These are phyloP conservation scores for Stachybotrys chartarum DNA, from an alignment of 2,329 filamentous ascomycete genomes.

Conservation along the genomic window DNA sequence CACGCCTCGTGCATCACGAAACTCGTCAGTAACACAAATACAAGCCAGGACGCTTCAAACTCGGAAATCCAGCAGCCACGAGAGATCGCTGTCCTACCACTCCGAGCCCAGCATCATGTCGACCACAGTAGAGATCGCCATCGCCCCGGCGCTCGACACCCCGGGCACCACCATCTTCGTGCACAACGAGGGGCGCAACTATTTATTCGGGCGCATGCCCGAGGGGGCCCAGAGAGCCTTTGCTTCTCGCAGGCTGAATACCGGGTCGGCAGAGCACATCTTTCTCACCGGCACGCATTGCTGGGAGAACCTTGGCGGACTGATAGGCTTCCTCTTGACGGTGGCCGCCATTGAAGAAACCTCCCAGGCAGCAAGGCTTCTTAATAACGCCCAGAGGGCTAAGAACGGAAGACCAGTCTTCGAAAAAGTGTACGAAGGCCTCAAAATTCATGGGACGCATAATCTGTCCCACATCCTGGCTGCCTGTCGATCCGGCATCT, in stretches of 20 bases:
- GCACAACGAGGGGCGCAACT: conserved; percentile 74
- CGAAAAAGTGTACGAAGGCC: conserved; percentile 17
- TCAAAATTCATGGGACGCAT: conserved; percentile 70
- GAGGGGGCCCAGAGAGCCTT: conserved; percentile 82
- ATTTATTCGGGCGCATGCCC: conserved; percentile 73
- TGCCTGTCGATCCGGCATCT: conserved; percentile 78
- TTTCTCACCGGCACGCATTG: conserved; percentile 74
- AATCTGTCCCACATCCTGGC: conserved; percentile 78
- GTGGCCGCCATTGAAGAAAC: conserved; percentile 54
- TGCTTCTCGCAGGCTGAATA: conserved; percentile 56
- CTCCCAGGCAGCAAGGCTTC: conserved; percentile 28
- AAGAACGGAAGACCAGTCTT: conserved; percentile 27
- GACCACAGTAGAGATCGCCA: conserved; percentile 66
- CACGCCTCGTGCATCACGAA: not conserved
- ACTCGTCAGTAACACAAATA: too few species aligned
- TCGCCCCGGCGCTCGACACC: conserved; percentile 82
- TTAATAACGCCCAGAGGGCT: conserved; percentile 31
- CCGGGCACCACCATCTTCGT: conserved; percentile 70
- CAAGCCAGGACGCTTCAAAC: too few species aligned
- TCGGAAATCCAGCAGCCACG: too few species aligned
- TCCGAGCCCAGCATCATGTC: conserved; percentile 48
- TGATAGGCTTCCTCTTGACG: conserved; percentile 80
- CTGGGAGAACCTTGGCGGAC: conserved; percentile 72
- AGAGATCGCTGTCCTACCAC: too few species aligned
- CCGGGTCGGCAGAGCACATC: conserved; percentile 64